Evolutionary conservation across 352 stramenopile species (phyloP), one percentile per base, ranked within the genome.

Genomic region (Phytopythium sindhum): DNA sequence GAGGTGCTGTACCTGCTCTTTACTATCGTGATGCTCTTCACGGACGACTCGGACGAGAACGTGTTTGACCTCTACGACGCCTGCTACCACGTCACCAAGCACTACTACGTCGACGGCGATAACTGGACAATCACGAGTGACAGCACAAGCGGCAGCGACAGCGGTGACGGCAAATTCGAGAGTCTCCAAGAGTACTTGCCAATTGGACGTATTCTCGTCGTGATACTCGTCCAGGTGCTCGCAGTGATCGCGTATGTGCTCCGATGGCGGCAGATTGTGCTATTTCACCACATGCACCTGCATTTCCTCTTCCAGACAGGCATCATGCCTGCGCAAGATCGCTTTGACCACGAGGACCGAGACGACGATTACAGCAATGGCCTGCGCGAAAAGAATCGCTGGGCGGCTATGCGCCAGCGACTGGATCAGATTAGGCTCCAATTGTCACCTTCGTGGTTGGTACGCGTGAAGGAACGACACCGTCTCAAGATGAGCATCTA

Each of bases 221-320:
- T 88, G 14, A 21, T 90, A 17, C 21, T 90, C 0, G 73, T 86
- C 11, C 63, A 88, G 45, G 41, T 74, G 24, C 59, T 92, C n/a
- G 80, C 78, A 3, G 59, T 89, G 14, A 54, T 81, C 24, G 73
- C 78, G 4, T 94, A 90, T 57, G 55, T 78, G 21, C 69, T 91
- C 23, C 77, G 86, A 1, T 94, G 83, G 83, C 77, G 86, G 37
- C 86, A 94, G 61, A 90, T 94, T 60, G 69, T 88, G 24, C 69
- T 94, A 29, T 94, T 94, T 61, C 84, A 94, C 44, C 73, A 78
- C 41, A 66, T 94, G 66, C 86, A 91, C 60, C 81, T 90, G 52
- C 83, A 92, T 39, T 86, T 91, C 55, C 68, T 92, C 21, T 91
- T 81, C 51, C 86, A 94, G 62, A 70, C 78, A 7, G 83, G 83